phyloP scores from a whole-genome alignment of 495 filamentous ascomycete genomes.

The Aspergillus nanangensis region DNA sequence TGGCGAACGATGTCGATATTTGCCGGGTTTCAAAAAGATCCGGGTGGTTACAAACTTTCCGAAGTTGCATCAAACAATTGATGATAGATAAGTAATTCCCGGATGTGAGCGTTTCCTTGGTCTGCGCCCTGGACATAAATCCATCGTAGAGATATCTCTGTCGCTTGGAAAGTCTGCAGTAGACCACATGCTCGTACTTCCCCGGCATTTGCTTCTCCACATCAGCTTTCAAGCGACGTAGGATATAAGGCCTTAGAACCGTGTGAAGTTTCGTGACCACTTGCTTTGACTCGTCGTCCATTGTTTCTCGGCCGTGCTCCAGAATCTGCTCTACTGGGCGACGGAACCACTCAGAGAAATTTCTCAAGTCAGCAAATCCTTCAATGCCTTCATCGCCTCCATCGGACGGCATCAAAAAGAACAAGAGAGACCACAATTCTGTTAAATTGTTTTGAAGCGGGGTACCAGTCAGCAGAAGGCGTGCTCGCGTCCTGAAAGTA shows the following conservation, averaged over 20 bases:
- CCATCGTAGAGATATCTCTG: constrained; percentile 96
- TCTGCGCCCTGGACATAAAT: constrained; percentile 91
- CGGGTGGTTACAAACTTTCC: constrained; percentile 98
- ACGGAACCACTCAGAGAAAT: constrained; percentile 92
- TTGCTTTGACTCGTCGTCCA: constrained; percentile 86
- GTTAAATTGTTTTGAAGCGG: constrained; percentile 96
- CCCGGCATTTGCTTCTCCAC: constrained; percentile 99
- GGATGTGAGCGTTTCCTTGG: constrained; percentile 80
- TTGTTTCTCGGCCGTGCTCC: constrained; percentile 85
- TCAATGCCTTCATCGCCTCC: constrained; percentile 65
- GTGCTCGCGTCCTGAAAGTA: constrained; percentile 80
- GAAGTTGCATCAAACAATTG: constrained; percentile 95
- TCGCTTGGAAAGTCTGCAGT: constrained; percentile 88
- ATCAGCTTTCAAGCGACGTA: constrained; percentile 91
- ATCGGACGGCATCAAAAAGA: constrained; percentile 91
- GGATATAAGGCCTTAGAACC: constrained; percentile 85
- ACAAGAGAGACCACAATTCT: constrained; percentile 94
- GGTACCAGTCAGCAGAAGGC: constrained; percentile 89
- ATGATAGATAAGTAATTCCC: constrained; percentile 98
- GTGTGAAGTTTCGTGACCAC: constrained; percentile 91
- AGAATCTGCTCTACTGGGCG: constrained; percentile 92
- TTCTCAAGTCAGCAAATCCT: constrained; percentile 82
- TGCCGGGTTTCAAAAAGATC: constrained; percentile 96
- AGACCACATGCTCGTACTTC: constrained; percentile 95
- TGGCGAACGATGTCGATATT: constrained; percentile 96